Evolutionary conservation across 805 yeast genomes (phyloP).

Genomic region (Ogataea thermomethanolica): DNA sequence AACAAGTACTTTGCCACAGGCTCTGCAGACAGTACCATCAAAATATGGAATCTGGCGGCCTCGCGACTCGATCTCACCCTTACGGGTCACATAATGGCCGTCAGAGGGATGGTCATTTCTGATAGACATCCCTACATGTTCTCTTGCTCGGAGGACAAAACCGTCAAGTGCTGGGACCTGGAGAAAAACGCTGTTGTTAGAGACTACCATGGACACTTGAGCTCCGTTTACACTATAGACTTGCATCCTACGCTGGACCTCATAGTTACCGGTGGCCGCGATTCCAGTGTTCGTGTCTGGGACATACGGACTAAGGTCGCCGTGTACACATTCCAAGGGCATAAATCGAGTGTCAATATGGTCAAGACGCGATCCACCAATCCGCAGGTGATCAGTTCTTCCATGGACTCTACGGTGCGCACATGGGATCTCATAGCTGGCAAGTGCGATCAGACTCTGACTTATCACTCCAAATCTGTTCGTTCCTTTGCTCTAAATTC

Average conservation of each 20-base stretch:
- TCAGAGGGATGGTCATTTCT: constrained; percentile 72
- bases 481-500: constrained; percentile 72
- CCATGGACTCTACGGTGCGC: constrained; percentile 80
- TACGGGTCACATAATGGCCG: constrained; percentile 90
- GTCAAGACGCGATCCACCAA: constrained; percentile 67
- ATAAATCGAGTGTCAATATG: constrained; percentile 67
- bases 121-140: constrained; percentile 81
- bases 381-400: constrained; percentile 82
- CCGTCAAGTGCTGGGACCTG: constrained; percentile 93
- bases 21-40: constrained; percentile 81
- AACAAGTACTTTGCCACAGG: constrained; percentile 93
- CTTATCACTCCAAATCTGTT: constrained; percentile 82
- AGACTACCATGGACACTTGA: constrained; percentile 91
- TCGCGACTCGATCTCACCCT: constrained; percentile 69
- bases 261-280: constrained; percentile 85
- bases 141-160: constrained; percentile 89
- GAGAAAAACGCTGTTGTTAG: constrained; percentile 79
- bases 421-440: constrained; percentile 92
- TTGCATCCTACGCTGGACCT: constrained; percentile 86
- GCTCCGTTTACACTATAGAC: constrained; percentile 81
- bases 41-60: constrained; percentile 84
- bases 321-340: constrained; percentile 78
- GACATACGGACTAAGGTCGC: constrained; percentile 80
- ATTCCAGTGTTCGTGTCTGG: constrained; percentile 86
- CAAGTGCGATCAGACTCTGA: constrained; percentile 61